Evolutionary conservation across 2,329 filamentous ascomycete species (phyloP).

Genomic region (Epichloe sp.): DNA sequence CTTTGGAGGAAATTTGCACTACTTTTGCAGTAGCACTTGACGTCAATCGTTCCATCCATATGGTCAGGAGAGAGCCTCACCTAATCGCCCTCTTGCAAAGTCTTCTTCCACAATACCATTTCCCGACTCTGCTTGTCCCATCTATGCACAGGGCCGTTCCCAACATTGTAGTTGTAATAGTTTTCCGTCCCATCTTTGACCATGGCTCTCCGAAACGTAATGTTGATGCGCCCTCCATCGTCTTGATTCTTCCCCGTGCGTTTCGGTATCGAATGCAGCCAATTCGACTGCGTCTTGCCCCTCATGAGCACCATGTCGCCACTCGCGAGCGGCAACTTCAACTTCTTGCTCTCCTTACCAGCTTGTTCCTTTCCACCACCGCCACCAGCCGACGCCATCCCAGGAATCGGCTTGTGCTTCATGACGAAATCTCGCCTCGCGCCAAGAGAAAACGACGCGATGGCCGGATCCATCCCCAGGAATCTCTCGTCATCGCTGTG

Average conservation of each 20-base stretch:
- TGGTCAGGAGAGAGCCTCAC: not conserved
- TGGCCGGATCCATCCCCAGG: slow-evolving; percentile 53
- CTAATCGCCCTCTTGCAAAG: not conserved
- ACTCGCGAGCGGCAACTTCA: slow-evolving; percentile 42
- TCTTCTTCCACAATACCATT: slow-evolving; percentile 28
- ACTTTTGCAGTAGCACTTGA: not conserved
- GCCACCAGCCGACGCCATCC: slow-evolving; percentile 12
- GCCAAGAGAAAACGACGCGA: slow-evolving; percentile 63
- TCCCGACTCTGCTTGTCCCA: slow-evolving; percentile 48
- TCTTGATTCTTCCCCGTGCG: slow-evolving; percentile 49
- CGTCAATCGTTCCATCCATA: not conserved
- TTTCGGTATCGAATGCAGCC: slow-evolving; percentile 70
- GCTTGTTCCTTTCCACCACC: slow-evolving; percentile 12
- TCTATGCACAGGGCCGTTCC: slow-evolving; percentile 50
- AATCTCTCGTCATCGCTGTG: slow-evolving; percentile 75
- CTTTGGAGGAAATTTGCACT: slow-evolving; percentile 1
- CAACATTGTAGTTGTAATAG: slow-evolving; percentile 76
- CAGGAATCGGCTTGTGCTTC: slow-evolving; percentile 55
- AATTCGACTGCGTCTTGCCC: slow-evolving; percentile 59
- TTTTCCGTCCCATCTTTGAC: slow-evolving; percentile 64
- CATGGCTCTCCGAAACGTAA: slow-evolving; percentile 63
- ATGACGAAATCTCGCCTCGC: slow-evolving; percentile 62
- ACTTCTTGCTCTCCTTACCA: slow-evolving; percentile 20
- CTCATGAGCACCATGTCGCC: slow-evolving; percentile 75
- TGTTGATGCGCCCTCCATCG: slow-evolving; percentile 58